These are phyloP conservation scores for Pythium aphanidermatum DNA, from an alignment of 352 stramenopile genomes.

Conservation along the genomic window DNA sequence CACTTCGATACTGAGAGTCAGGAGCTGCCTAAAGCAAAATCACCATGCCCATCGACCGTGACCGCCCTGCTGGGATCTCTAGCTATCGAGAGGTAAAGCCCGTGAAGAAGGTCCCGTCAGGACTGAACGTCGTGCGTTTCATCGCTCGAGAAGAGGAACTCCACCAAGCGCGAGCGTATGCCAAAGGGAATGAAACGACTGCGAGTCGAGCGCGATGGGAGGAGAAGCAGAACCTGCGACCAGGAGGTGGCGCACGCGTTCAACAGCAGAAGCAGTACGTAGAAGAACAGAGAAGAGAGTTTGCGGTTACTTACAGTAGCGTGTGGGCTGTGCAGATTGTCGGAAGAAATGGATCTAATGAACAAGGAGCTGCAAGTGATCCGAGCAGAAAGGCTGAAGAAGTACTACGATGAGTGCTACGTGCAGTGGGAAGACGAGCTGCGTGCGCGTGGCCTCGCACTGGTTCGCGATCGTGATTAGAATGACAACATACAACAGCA, in stretches of 20 bases:
- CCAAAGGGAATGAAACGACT: conserved; percentile 37
- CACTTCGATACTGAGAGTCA: neutral
- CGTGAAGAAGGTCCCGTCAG: conserved; percentile 35
- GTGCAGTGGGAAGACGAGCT: conserved; percentile 73
- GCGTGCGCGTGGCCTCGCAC: conserved; percentile 55
- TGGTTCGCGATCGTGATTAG: conserved; percentile 67
- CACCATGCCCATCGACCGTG: conserved; percentile 47
- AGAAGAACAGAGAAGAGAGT: too few species aligned
- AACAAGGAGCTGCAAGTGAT: conserved; percentile 69
- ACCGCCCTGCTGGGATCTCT: conserved; percentile 43
- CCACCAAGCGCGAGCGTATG: conserved; percentile 52
- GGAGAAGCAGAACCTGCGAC: conserved; percentile 62
- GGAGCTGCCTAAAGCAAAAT: neutral
- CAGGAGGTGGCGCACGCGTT: conserved; percentile 37
- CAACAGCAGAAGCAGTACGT: conserved; percentile 54
- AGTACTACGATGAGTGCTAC: conserved; percentile 77
- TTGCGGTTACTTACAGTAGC: too few species aligned
- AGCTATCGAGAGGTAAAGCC: conserved; percentile 21
- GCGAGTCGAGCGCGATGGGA: conserved; percentile 61
- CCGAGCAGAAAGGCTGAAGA: conserved; percentile 52
- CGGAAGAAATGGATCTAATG: conserved; percentile 68
- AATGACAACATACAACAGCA: neutral
- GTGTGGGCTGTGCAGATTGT: conserved; percentile 26
- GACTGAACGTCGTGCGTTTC: conserved; percentile 65
- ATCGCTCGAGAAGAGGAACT: conserved; percentile 75